These are phyloP conservation scores for Leishmania arabica DNA, from an alignment of 208 protist genomes.

Conservation along the genomic window DNA sequence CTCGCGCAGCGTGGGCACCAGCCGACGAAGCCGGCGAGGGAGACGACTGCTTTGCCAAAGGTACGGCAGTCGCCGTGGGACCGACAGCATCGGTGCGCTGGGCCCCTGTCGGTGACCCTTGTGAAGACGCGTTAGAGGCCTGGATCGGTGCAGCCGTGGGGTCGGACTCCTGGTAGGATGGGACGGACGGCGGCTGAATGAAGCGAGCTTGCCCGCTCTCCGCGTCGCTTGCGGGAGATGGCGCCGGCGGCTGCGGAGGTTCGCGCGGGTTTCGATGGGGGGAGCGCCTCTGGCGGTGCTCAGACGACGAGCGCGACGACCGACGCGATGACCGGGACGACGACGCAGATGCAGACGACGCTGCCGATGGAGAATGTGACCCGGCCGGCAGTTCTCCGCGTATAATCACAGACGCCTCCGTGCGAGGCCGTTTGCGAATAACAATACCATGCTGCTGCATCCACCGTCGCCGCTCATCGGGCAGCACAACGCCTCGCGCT, in stretches of 20 bases:
- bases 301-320: constrained; percentile 10
- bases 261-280: neutral
- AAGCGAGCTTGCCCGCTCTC: constrained; percentile 13
- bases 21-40: neutral
- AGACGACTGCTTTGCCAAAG: neutral
- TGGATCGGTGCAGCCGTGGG: constrained; percentile 11
- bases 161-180: constrained; percentile 2
- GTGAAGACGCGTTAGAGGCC: neutral
- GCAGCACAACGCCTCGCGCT: constrained; percentile 68
- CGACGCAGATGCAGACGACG: constrained; percentile 9
- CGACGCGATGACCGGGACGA: constrained; percentile 2
- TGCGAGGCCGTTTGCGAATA: constrained; percentile 68
- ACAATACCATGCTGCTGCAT: constrained; percentile 81
- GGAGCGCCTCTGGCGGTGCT: neutral
- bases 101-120: neutral
- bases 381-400: constrained; percentile 35
- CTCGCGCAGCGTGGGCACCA: constrained; percentile 1
- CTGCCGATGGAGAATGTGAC: constrained; percentile 19
- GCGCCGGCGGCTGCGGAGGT: neutral
- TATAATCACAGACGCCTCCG: constrained; percentile 56
- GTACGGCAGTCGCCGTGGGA: neutral
- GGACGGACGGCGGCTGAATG: constrained; percentile 19
- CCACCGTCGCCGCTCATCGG: constrained; percentile 82
- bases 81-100: neutral
- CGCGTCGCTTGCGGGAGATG: neutral